Evolutionary conservation across 2,329 filamentous ascomycete species (phyloP).

Genomic region (Cordyceps cateniannulata): DNA sequence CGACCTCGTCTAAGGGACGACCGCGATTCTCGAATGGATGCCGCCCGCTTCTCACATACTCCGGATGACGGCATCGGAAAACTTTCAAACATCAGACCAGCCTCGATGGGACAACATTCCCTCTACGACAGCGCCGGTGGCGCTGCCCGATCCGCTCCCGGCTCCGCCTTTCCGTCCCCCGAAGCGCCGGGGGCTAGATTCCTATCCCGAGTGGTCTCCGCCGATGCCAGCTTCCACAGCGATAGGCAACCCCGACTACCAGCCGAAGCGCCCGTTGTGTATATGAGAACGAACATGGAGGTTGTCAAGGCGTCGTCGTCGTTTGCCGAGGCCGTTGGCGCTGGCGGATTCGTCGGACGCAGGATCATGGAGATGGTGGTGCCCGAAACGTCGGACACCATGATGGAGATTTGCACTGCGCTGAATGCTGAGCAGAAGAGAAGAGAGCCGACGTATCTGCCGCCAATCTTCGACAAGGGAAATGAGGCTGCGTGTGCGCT

Average conservation of each 20-base stretch:
- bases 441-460: constrained; percentile 56
- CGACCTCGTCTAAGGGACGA: constrained; percentile 72
- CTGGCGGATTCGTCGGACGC: constrained; percentile 36
- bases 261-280: constrained; percentile 46
- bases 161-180: neutral
- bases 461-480: constrained; percentile 54
- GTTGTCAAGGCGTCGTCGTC: constrained; percentile 49
- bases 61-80: constrained; percentile 41
- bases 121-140: neutral
- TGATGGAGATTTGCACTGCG: constrained; percentile 42
- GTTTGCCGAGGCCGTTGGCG: constrained; percentile 50
- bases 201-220: constrained; percentile 35
- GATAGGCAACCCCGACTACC: neutral
- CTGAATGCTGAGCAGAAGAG: constrained; percentile 52
- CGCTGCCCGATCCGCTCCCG: neutral
- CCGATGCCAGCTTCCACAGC: neutral
- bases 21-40: constrained; percentile 52
- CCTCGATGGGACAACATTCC: neutral
- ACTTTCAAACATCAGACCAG: constrained; percentile 44
- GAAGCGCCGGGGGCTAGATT: constrained; percentile 15
- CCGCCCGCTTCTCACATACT: constrained; percentile 38
- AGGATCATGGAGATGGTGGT: constrained; percentile 50
- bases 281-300: constrained; percentile 52
- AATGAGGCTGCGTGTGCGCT: constrained; percentile 49
- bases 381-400: constrained; percentile 45